A percentile compares a stretch with the other conserved stretches of the same genome.
phyloP scores from a whole-genome alignment of 768 basidiomycete species.

The Agrocybe pediades region DNA sequence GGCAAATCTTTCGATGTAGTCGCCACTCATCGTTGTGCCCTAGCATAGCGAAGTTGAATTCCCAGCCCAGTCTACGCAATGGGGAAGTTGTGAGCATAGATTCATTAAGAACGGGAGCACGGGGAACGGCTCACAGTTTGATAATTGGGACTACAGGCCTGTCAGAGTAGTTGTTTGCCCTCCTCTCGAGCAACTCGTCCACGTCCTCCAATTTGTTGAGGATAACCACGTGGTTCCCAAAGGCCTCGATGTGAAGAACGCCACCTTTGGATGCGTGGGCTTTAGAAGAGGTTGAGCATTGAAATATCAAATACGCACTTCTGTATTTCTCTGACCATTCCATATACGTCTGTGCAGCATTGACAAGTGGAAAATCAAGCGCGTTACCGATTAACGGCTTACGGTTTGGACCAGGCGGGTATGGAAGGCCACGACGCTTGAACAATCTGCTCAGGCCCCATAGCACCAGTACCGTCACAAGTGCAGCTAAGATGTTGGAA shows the following conservation, averaged over 20 bases:
- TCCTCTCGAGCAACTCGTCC: conserved; percentile 38
- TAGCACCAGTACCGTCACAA: background rate
- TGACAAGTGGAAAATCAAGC: conserved; percentile 10
- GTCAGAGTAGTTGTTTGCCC: conserved; percentile 48
- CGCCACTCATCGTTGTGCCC: background rate
- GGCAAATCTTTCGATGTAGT: background rate
- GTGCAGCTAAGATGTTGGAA: too few species aligned
- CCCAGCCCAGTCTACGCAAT: background rate
- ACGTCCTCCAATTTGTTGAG: conserved; percentile 27
- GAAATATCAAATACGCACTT: conserved; percentile 2
- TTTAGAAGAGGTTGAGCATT: background rate
- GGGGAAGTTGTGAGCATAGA: background rate
- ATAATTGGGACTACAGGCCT: conserved; percentile 31
- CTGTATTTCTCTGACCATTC: conserved; percentile 18
- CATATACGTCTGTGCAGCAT: conserved; percentile 4
- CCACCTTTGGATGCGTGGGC: conserved; percentile 12
- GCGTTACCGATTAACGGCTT: conserved; percentile 25
- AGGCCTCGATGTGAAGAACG: conserved; percentile 22
- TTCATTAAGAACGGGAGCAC: too few species aligned
- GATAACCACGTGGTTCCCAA: conserved; percentile 27
- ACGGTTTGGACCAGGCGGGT: conserved; percentile 24
- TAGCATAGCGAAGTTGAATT: background rate
- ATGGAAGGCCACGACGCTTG: background rate
- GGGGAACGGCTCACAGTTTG: conserved; percentile 19
- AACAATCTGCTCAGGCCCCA: too few species aligned